Evolutionary conservation across 495 filamentous ascomycete species (phyloP), one percentile per base, ranked within the genome.

Genomic region (Talaromyces trachyspermus): DNA sequence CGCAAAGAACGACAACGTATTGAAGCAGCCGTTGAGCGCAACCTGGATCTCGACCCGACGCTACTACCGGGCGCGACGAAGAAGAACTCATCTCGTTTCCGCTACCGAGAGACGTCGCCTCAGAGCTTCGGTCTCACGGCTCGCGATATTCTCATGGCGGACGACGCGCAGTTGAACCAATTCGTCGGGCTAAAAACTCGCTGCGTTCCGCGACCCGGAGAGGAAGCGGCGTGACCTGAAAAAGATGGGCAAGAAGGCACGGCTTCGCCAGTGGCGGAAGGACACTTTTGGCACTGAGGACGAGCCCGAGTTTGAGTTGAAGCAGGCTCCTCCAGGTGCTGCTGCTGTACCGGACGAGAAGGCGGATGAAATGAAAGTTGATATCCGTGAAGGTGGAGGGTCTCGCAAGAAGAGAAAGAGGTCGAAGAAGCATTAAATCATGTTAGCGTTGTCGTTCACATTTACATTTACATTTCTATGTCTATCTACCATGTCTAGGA

Each of bases 121-220:
- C 81, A 80, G 23, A 79, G 85, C 24, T 97, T 94, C 65, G 92
- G 92, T 39, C 74, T 98, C 43, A 91, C 85, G 2, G 76, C 91
- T 2, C 77, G 81, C 38, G 92, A 98, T 63, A 96, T 98, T 50
- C 77, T 98, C 9, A 84, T 95, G 68, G 92, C 92, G 7, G 80
- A 80, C 22, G 92, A 98, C 64, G 69, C 78, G 5, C 85, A 87
- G 47, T 79, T 98, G 45, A 97, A 98, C 66, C 71, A 86, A 54
- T 96, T 85, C 53, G 91, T 84, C 11, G 92, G 92, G 8, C 70
- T 98, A 54, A 98, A 95, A 95, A 66, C 75, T 95, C 49, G 91
- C 91, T 9, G 67, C 86, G 18, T 98, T 92, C 70, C 76, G 92
- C 43, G 89, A 95, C 58, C 64, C 69, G 1, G 87, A 88, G 56